Base-by-base conservation (phyloP, 2,329 filamentous ascomycete species). In the Colletotrichum sp. region DNA sequence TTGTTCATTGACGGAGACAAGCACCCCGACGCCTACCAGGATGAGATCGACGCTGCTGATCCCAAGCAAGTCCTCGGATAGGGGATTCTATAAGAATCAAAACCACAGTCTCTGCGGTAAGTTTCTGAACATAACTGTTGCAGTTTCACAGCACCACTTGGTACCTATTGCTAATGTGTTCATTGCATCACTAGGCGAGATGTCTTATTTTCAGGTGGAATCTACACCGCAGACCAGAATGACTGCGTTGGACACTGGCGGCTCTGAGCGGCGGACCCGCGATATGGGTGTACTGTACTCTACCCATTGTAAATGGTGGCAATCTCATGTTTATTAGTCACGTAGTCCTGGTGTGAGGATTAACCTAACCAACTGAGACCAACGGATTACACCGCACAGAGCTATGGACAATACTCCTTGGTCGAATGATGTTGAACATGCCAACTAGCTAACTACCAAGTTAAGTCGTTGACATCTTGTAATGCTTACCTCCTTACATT, bases 371-470 rank as follows among this genome's bases (percentile, higher is more conserved):
- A 36, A 63, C 8, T 63, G 61, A 63, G 61, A 63, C 16, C 29
- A 63, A 36, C 19, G 34, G 3, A 63, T 63, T 36, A 63, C 61
- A 63, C 61, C 61, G n/a, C 61, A 22, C 8, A 70, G 29, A 62
- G 25, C 16, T 16, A 32, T 11, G 36, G 6, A 36, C 8, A 79
- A 81, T 13, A 83, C 77, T 8, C 81, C 82, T 19, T 39, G 44
- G 5, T 49, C n/a, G 44, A 22, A 49, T 4, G 44, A 49, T 49
- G 6, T 49, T 49, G n/a, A n/a, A 49, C 11, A 49, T 49, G 3
- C n/a, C 12, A 49, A 49, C 9, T 22, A 3, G 11, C 12, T 5
- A 49, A 22, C 19, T 22, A n/a, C 19, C 6, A 49, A 22, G 44
- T 49, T 12, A 49, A 49, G 44, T 49, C 44, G 44, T 49, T 49